A percentile compares a stretch with the other conserved stretches of the same genome.
Evolutionary conservation across 1,284 basidiomycete genomes (phyloP).

Genomic region (Xerocomus minutiporus): DNA sequence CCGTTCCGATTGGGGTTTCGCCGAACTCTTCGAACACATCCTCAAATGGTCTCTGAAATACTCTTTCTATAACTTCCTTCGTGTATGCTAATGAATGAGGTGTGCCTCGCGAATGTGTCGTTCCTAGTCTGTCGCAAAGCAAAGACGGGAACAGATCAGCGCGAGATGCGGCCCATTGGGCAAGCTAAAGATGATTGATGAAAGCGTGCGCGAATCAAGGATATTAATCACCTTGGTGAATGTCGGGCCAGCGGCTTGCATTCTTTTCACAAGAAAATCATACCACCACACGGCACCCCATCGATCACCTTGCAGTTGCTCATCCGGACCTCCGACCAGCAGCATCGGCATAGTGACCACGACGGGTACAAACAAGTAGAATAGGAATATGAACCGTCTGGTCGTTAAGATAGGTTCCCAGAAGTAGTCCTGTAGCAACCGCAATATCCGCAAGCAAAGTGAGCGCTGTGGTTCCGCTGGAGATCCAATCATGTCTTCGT

Average conservation of each 20-base stretch:
- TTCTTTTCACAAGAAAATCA: conserved; percentile 78
- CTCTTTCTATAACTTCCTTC: conserved; percentile 75
- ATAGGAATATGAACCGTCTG: conserved; percentile 80
- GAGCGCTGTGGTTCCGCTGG: conserved; percentile 55
- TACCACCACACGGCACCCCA: conserved; percentile 98
- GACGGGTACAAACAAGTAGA: conserved; percentile 84
- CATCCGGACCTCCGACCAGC: conserved; percentile 64
- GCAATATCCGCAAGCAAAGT: conserved; percentile 40
- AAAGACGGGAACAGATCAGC: conserved; percentile 91
- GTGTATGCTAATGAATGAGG: conserved; percentile 85
- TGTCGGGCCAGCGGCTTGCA: conserved; percentile 94
- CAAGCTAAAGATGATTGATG: conserved; percentile 53
- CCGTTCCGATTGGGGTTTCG: conserved; percentile 87
- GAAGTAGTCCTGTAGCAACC: conserved; percentile 52
- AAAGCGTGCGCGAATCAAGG: conserved; percentile 2
- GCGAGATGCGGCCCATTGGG: conserved; percentile 97
- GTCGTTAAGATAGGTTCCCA: conserved; percentile 87
- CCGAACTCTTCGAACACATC: conserved; percentile 94
- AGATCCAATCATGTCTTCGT: conserved; percentile 47
- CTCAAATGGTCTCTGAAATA: conserved; percentile 79
- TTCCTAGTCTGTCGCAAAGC: conserved; percentile 85
- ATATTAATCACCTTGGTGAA: conserved; percentile 81
- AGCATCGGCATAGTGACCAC: conserved; percentile 84
- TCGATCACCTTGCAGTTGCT: conserved; percentile 58
- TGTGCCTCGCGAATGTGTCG: conserved; percentile 85